phyloP scores from a whole-genome alignment of 2,329 filamentous ascomycete species.

The Colletotrichum theobromicola region DNA sequence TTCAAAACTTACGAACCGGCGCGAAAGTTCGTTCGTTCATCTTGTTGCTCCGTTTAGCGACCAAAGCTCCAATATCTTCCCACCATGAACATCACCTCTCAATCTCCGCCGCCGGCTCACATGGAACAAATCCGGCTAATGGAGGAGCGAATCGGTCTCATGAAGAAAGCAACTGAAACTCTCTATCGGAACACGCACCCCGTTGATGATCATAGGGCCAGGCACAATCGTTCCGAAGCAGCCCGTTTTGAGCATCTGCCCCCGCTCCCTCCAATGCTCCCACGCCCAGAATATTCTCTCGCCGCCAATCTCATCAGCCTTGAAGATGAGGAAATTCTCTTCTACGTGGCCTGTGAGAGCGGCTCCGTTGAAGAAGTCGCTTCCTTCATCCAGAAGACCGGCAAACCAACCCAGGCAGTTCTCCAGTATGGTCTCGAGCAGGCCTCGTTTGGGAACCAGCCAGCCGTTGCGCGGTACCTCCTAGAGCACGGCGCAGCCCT shows the following conservation, averaged over 20 bases:
- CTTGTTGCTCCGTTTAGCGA: too few species aligned
- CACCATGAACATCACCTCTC: neutral
- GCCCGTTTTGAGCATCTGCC: neutral
- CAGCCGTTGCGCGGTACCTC: neutral
- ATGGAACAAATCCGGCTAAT: neutral
- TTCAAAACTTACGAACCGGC: too few species aligned
- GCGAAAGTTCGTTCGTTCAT: too few species aligned
- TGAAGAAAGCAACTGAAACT: neutral
- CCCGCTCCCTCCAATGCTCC: neutral
- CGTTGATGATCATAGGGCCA: neutral
- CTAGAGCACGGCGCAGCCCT: neutral
- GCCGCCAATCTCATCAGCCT: neutral
- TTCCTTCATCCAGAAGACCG: neutral
- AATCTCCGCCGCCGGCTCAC: neutral
- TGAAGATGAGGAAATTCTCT: neutral
- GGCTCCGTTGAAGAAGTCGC: neutral
- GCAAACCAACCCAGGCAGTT: neutral
- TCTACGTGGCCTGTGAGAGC: neutral
- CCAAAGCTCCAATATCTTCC: neutral
- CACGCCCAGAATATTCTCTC: neutral
- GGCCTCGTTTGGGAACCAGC: neutral
- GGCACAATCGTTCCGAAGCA: neutral
- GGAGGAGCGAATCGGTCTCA: neutral
- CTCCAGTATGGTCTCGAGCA: neutral
- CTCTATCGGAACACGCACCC: neutral